Conservation (phyloP, 129 eudicot genomes). For the Artemisia tridentata region DNA sequence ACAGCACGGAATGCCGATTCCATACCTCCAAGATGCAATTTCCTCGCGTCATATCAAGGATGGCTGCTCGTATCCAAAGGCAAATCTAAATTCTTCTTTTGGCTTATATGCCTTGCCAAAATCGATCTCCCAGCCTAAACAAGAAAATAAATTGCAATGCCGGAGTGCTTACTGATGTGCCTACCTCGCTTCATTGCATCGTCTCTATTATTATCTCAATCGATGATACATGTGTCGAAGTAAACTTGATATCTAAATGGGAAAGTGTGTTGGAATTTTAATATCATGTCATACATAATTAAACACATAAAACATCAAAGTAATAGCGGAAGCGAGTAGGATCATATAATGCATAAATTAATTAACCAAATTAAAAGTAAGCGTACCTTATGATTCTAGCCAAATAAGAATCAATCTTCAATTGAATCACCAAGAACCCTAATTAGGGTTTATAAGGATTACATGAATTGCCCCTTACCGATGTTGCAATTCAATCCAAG, state of each 20-base stretch:
- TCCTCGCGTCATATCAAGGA: conserved; percentile 39
- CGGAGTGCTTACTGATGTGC: conserved; percentile 30
- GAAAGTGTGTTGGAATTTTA: too few species aligned
- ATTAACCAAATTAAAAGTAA: too few species aligned
- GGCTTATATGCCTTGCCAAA: conserved; percentile 17
- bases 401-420: too few species aligned
- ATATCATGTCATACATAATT: too few species aligned
- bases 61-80: conserved; percentile 30
- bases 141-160: neutral
- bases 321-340: too few species aligned
- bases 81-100: conserved; percentile 30
- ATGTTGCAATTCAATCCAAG: too few species aligned
- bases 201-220: conserved; percentile 20
- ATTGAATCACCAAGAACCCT: too few species aligned
- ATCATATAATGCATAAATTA: too few species aligned
- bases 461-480: too few species aligned
- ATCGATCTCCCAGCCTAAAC: conserved; percentile 39
- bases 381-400: too few species aligned
- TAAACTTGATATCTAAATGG: conserved; percentile 28
- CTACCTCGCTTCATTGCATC: conserved; percentile 30
- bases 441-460: too few species aligned
- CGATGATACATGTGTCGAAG: neutral
- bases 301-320: too few species aligned
- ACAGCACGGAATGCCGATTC: conserved; percentile 22
- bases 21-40: conserved; percentile 21